phyloP scores from a whole-genome alignment of 2,329 filamentous ascomycete species.

The Fusarium avenaceum region DNA sequence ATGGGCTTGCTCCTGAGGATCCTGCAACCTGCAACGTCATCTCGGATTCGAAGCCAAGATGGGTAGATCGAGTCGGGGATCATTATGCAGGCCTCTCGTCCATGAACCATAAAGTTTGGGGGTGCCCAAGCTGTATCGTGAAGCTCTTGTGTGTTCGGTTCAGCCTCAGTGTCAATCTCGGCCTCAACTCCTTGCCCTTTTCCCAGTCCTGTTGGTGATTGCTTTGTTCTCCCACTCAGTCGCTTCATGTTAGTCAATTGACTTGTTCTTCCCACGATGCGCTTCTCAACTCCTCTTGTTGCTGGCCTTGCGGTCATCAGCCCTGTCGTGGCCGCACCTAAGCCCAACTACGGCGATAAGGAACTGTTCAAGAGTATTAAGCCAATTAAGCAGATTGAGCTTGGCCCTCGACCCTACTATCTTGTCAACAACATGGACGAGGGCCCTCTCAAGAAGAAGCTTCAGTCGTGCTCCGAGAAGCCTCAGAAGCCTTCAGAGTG shows the following conservation, averaged over 20 bases:
- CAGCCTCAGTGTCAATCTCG: constrained; percentile 34
- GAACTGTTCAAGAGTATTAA: constrained; percentile 54
- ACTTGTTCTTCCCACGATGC: constrained; percentile 48
- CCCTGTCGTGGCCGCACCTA: constrained; percentile 49
- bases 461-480: constrained; percentile 70
- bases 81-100: background rate
- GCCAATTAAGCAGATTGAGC: constrained; percentile 64
- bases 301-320: constrained; percentile 50
- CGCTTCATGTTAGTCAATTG: constrained; percentile 22
- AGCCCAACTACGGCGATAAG: constrained; percentile 28
- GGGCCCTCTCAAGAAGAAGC: constrained; percentile 69
- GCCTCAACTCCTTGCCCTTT: constrained; percentile 14
- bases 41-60: constrained; percentile 32
- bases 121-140: constrained; percentile 13
- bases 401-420: constrained; percentile 75
- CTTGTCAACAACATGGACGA: constrained; percentile 74
- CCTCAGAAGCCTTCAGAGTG: constrained; percentile 66
- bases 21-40: constrained; percentile 30
- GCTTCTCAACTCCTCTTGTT: constrained; percentile 49
- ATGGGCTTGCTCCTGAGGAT: constrained; percentile 28
- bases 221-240: constrained; percentile 1
- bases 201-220: constrained; percentile 13
- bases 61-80: constrained; percentile 38
- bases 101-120: constrained; percentile 39
- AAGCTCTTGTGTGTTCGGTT: constrained; percentile 6